Evolutionary conservation across 169 alveolate species (phyloP), one percentile per base, ranked within the genome.

Genomic region (Perkinsus marinus): DNA sequence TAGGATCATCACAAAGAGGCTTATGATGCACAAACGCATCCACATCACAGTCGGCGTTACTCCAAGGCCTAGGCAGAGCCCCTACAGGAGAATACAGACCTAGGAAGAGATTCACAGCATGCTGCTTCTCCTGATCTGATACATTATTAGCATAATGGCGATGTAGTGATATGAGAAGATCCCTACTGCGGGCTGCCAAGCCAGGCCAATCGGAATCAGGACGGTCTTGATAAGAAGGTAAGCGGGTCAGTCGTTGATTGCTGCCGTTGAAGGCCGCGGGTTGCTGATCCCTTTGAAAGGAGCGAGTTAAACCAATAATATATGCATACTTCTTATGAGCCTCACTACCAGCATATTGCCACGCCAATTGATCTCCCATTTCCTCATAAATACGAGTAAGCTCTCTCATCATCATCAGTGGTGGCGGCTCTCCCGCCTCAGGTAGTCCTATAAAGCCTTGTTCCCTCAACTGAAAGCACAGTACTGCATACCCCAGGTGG

Each of bases 301-400:
- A 26, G 89, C n/a, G 30, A 9, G 89, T 19, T 30, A 39, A 0
- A 26, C 79, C 79, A 13, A 57, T 57, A 26, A 57, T 57, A 16
- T 57, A 13, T 13, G 79, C 79, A 57, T 57, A 57, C 22, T 57
- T 57, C 37, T 90, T 89, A 57, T 92, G 94, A 47, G 94, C 94
- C 34, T 39, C 68, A 3, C 93, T 91, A 10, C 94, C 94, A 39
- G 92, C 89, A 36, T 92, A 92, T 93, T 92, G 92, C 34, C 39
- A 19, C n/a, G 93, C 94, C 47, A 92, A 39, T 36, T 46, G 68
- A 39, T 92, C 94, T 34, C 94, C 94, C 94, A 92, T 92, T 89
- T 92, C 92, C 43, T 92, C 94, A 46, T 39, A 92, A 0, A 90
- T 57, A 13, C 34, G 5, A 13, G 79, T 26, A 2, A 57, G 79